Evolutionary conservation across 2,329 filamentous ascomycete genomes (phyloP), one percentile per base, ranked within the genome.

Genomic region (Akanthomyces uredinophilus): DNA sequence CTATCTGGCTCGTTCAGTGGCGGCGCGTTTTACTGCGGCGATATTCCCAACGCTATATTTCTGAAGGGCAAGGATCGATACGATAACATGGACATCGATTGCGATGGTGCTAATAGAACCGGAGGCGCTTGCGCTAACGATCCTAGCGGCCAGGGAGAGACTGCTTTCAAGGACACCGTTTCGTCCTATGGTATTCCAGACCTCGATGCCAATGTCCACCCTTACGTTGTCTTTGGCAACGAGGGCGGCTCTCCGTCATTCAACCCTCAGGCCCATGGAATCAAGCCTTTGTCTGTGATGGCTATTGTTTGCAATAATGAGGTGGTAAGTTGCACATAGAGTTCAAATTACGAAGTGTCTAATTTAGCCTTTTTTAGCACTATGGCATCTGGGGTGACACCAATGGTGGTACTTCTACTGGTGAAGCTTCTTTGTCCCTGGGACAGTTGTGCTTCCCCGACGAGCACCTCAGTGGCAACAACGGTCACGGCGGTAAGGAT

Each of bases 361-460:
- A 5, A 16, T 29, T 18, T 18, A n/a, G n/a, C 4, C 24, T 11
- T 80, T 61, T 83, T 83, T 65, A 58, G 55, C 44, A 55, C 37
- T 54, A 84, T 65, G 82, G 80, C 4, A 70, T 85, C 57, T 85
- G 81, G 81, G 82, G 81, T 24, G 81, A 85, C 68, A 80, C 77
- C 20, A 84, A 85, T 62, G 82, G 80, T 20, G 79, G 74, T 39
- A 75, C 78, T 52, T 73, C 76, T 4, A 65, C 69, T 22, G 82
- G 82, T 27, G 82, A 85, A 65, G 75, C 79, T 0, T 79, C 79
- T 4, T 76, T 85, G 60, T 77, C 80, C 2, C 71, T 85, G 16
- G 82, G 78, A 0, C 77, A 80, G 37, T 70, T 78, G 27, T 84
- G 82, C 68, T 85, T 79, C 66, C 80, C 80, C 0, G 72, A 74